Percentiles rank a stretch among this genome's conserved stretches.
These are phyloP conservation scores for Saccharomyces eubayanus DNA, from an alignment of 805 yeast species.

Conservation along the genomic window DNA sequence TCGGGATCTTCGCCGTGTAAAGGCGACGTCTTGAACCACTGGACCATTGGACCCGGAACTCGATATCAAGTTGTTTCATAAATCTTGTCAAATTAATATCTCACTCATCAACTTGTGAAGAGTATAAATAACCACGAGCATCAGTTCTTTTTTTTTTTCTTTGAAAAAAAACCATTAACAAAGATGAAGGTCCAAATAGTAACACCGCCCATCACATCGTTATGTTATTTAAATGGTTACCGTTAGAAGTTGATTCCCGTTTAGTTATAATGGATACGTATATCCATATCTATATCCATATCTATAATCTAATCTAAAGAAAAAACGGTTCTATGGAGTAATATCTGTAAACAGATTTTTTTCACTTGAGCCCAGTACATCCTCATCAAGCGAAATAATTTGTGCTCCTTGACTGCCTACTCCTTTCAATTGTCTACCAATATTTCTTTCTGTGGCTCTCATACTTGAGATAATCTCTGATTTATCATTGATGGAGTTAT, in stretches of 20 bases:
- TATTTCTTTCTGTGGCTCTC: constrained; percentile 15
- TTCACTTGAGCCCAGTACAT: neutral
- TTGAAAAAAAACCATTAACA: neutral
- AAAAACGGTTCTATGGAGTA: neutral
- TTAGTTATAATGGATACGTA: neutral
- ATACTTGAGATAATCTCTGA: constrained; percentile 9
- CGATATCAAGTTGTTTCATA: neutral
- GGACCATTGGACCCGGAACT: constrained; percentile 30
- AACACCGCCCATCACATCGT: neutral
- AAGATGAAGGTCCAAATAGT: neutral
- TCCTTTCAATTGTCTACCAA: constrained; percentile 6
- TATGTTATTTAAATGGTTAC: neutral
- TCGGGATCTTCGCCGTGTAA: constrained; percentile 37
- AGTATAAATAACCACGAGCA: too few relatives aligned
- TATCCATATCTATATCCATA: neutral
- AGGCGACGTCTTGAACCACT: constrained; percentile 37
- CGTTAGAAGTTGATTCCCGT: neutral
- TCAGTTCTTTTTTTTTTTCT: too few relatives aligned
- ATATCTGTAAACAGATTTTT: neutral
- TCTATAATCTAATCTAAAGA: neutral
- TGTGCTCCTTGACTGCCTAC: neutral
- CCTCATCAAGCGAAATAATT: neutral
- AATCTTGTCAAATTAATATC: neutral
- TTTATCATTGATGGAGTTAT: constrained; percentile 7
- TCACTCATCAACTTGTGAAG: too few relatives aligned